Conservation (phyloP, 176 grass and related monocot species). For the Phoenix roebelenii region DNA sequence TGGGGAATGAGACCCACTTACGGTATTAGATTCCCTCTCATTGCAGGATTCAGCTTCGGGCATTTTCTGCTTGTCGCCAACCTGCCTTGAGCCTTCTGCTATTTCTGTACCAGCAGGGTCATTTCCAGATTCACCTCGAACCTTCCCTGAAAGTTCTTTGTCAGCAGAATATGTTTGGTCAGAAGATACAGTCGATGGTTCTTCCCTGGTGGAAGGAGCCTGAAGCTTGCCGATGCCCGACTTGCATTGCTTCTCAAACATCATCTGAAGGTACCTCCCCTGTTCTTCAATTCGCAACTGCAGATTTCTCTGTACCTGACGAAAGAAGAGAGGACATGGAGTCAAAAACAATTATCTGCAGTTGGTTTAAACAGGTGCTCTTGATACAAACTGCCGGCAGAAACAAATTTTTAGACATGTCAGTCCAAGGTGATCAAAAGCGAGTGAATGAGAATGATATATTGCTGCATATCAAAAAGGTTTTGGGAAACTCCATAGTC, state of each 20-base stretch:
- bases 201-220: constrained; percentile 26
- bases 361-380: too few relatives aligned
- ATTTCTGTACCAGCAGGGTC: constrained; percentile 16
- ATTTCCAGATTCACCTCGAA: constrained; percentile 28
- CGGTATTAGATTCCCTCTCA: background rate
- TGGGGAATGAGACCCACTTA: background rate
- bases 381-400: too few relatives aligned
- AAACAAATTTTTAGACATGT: too few relatives aligned
- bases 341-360: background rate
- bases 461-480: too few relatives aligned
- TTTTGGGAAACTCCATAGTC: too few relatives aligned
- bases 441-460: too few relatives aligned
- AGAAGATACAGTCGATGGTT: constrained; percentile 26
- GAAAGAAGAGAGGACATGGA: background rate
- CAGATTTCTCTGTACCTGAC: constrained; percentile 75
- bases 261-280: constrained; percentile 69
- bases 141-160: constrained; percentile 15
- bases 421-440: too few relatives aligned
- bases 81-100: background rate
- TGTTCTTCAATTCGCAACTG: constrained; percentile 85
- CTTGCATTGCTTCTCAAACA: constrained; percentile 64
- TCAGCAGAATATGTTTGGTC: constrained; percentile 28
- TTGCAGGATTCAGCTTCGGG: constrained; percentile 1
- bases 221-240: constrained; percentile 27
- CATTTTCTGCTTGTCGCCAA: constrained; percentile 4